These are phyloP conservation scores for Entomortierella beljakovae DNA, from an alignment of 192 early-diverging fungal species.

Conservation along the genomic window DNA sequence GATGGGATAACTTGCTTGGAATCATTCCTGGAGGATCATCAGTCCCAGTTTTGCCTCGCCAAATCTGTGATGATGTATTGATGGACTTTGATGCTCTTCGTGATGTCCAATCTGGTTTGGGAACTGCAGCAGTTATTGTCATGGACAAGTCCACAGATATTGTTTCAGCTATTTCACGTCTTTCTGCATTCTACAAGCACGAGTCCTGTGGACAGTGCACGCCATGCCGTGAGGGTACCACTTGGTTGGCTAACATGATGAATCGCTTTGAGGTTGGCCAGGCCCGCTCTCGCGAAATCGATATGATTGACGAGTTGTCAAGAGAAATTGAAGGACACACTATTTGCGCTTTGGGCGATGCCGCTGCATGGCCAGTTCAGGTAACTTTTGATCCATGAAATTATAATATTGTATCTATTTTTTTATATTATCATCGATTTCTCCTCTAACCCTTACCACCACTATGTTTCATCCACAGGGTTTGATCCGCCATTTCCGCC, in stretches of 20 bases:
- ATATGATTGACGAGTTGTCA: constrained; percentile 94
- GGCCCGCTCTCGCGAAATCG: constrained; percentile 88
- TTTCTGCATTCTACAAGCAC: constrained; percentile 96
- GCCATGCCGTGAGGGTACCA: constrained; percentile 96
- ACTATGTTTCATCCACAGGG: constrained; percentile 51
- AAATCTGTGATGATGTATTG: constrained; percentile 89
- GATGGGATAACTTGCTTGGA: constrained; percentile 98
- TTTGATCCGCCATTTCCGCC: constrained; percentile 93
- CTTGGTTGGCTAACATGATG: constrained; percentile 98
- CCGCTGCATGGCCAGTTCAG: constrained; percentile 97
- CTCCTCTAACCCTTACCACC: not conserved
- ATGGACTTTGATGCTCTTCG: constrained; percentile 99
- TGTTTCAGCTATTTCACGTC: constrained; percentile 91
- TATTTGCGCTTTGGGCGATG: constrained; percentile 99
- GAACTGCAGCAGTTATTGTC: constrained; percentile 27
- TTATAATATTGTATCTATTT: not conserved
- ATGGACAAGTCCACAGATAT: constrained; percentile 83
- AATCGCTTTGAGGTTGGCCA: constrained; percentile 90
- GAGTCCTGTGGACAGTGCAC: constrained; percentile 99
- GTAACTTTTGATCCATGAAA: constrained; percentile 2
- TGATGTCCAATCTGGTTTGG: constrained; percentile 87
- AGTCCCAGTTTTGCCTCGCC: constrained; percentile 88
- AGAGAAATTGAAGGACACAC: constrained; percentile 99
- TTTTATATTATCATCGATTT: constrained; percentile 15
- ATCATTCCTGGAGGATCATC: constrained; percentile 98